Evolutionary conservation across 1,139 yeast genomes (phyloP), one percentile per base, ranked within the genome.

Genomic region (Nadsonia commutata): DNA sequence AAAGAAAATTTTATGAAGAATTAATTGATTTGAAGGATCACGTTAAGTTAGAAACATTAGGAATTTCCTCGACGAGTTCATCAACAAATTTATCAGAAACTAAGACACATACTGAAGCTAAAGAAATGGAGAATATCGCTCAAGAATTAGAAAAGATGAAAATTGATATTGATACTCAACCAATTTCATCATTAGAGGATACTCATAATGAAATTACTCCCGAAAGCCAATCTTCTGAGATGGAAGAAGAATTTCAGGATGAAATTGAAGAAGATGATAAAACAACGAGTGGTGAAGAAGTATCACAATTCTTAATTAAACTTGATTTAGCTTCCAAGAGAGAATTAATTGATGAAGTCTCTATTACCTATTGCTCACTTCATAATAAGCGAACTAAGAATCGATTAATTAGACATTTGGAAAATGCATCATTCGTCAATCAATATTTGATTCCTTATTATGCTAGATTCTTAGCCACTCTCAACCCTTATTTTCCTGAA

Each of bases 371-470:
- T 56, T 72, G 80, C 65, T 51, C 56, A 8, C 63, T 84, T 31
- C 74, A 80, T 54, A 83, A 82, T 54, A 83, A 80, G 56, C 88
- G 94, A 0, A 78, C 94, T 1, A 71, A 72, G 41, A 72, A 77
- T 48, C 65, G 85, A 51, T 57, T 86, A 3, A 54, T 76, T 45
- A 71, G 69, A 46, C 76, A 75, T 53, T 71, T 83, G 46, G 64
- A 71, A 1, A 47, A 46, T 4, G 48, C 60, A 20, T 52, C 56
- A 3, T 42, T 52, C 18, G 39, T 49, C 11, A 56, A 63, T 13
- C 56, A 53, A 31, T 57, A 57, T 47, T 49, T 57, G 43, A 46
- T 63, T 9, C 64, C 68, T 0, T 68, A 66, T 45, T 80, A 74
- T 57, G 75, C 82, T 1, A 69, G 94, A 46, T 81, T 85, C 56